Base-by-base conservation (phyloP, 768 basidiomycete species). In the Suillus cothurnatus region DNA sequence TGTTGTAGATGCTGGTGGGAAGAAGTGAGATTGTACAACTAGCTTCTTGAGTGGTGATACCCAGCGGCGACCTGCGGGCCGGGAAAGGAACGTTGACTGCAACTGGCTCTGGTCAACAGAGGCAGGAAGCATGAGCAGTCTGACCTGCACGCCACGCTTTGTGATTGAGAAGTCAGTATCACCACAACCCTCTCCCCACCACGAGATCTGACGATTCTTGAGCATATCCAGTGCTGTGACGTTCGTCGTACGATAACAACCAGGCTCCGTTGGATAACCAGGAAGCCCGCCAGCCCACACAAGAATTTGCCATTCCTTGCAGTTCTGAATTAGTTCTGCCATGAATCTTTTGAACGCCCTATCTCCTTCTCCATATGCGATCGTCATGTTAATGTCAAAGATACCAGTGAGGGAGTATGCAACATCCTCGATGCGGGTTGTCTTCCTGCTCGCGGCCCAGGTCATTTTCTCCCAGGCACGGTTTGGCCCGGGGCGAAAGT, bases 291-390 rank as follows among this genome's bases (percentile, higher is more conserved):
- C 64, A 6, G 47, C 53, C 36, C 62, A 63, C n/a, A 55, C 34
- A 17, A 66, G 62, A 41, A 66, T 62, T 14, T 62, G 61, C 64
- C 64, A 66, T 32, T 66, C 64, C 28, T 66, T 19, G 50, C 61
- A 66, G 41, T 66, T 62, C 56, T 56, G 41, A 23, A 66, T 56
- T 6, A 66, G 36, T 53, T 64, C 50, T 8, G 38, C 61, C 61
- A 62, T 62, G n/a, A 71, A 60, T 43, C 70, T 49, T 55, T 65
- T 34, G 50, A 70, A 71, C 2, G 70, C 70, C 23, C 61, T 64
- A 39, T 34, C 49, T 34, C 70, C 70, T 49, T 67, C 69, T 28
- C 70, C 70, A 56, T 71, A 71, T 36, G 61, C 61, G 23, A 71
- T 63, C 2, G 66, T 47, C 19, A 71, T 50, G 38, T 57, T 60